Conservation (phyloP, 1,284 basidiomycete species). For the Fomes fomentarius region DNA sequence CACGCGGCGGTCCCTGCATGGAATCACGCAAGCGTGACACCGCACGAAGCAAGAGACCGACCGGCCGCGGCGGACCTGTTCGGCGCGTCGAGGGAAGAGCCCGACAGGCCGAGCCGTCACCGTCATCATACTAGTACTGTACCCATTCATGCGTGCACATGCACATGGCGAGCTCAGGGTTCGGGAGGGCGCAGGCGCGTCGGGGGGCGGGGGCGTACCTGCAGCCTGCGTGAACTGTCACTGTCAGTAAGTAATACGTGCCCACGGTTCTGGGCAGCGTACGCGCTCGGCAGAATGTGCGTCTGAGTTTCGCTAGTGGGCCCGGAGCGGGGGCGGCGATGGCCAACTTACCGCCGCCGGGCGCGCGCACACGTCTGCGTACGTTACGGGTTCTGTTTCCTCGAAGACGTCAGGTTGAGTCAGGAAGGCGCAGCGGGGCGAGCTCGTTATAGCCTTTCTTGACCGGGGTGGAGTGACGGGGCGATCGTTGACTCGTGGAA, state of each 20-base stretch:
- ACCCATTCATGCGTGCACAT: background rate
- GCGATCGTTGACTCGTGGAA: background rate
- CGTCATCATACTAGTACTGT: too few relatives aligned
- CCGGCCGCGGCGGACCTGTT: too few relatives aligned
- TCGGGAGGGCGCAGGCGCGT: too few relatives aligned
- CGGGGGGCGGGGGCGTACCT: too few relatives aligned
- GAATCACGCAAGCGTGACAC: too few relatives aligned
- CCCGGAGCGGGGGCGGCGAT: background rate
- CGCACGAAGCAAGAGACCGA: background rate
- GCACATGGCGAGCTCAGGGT: background rate
- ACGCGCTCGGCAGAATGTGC: constrained; percentile 12
- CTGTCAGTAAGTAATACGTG: too few relatives aligned
- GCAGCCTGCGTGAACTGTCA: too few relatives aligned
- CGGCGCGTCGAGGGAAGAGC: too few relatives aligned
- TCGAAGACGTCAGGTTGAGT: constrained; percentile 1
- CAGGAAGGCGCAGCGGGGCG: background rate
- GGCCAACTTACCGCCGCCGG: background rate
- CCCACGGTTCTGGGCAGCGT: too few relatives aligned
- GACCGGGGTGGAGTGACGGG: too few relatives aligned
- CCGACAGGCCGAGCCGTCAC: too few relatives aligned
- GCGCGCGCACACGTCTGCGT: background rate
- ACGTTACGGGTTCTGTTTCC: background rate
- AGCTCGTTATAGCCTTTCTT: background rate
- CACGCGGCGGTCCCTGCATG: background rate
- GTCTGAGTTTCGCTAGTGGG: constrained; percentile 2